These are phyloP conservation scores for Moesziomyces antarcticus DNA, from an alignment of 1,284 basidiomycete species.

Conservation along the genomic window DNA sequence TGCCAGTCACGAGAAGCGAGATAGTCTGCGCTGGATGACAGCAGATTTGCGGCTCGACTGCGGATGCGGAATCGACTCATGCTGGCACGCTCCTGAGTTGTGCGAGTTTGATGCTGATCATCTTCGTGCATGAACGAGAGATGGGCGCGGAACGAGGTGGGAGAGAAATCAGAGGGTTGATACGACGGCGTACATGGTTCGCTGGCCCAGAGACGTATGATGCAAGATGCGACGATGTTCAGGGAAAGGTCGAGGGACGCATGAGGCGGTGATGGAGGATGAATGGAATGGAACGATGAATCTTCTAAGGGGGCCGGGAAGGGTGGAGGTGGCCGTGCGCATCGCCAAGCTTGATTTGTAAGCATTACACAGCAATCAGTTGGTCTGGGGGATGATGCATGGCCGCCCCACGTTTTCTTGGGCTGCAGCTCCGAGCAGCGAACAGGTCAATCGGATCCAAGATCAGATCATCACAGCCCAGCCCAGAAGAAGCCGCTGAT, in stretches of 20 bases:
- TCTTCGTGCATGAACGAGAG: constrained; percentile 21
- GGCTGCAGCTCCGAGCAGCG: background rate
- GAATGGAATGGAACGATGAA: background rate
- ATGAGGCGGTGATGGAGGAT: too few species aligned
- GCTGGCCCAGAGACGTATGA: background rate
- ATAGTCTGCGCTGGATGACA: constrained; percentile 39
- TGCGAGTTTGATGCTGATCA: constrained; percentile 14
- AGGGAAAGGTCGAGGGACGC: background rate
- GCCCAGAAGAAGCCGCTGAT: constrained; percentile 4
- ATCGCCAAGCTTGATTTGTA: background rate
- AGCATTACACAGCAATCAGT: background rate
- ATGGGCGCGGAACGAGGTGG: background rate
- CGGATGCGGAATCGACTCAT: constrained; percentile 45
- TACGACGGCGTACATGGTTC: constrained; percentile 7
- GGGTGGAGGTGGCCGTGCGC: background rate
- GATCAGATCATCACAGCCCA: background rate
- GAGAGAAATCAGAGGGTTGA: background rate
- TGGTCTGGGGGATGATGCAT: too few species aligned
- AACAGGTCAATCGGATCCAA: constrained; percentile 1
- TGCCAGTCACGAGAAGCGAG: constrained; percentile 41
- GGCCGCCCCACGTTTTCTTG: constrained; percentile 5
- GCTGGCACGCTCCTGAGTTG: constrained; percentile 27
- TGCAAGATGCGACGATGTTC: background rate
- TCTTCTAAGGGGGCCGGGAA: background rate
- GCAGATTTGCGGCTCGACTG: constrained; percentile 28